Conservation (phyloP, 2,329 filamentous ascomycete species). For the Fusarium staphyleae region DNA sequence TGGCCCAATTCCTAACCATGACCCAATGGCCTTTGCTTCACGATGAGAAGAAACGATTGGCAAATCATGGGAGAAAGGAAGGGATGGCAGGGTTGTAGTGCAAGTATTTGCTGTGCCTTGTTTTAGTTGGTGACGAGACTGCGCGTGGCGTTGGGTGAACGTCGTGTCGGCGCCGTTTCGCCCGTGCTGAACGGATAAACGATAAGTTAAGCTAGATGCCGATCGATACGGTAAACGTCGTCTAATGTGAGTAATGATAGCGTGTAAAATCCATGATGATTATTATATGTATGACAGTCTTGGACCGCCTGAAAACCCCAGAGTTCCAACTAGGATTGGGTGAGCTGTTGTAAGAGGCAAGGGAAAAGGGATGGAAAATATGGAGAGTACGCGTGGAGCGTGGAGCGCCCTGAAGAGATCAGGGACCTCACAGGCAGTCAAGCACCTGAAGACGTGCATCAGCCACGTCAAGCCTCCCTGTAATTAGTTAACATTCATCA, state of each 20-base stretch:
- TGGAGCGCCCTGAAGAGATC: constrained; percentile 4
- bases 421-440: constrained; percentile 7
- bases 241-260: background rate
- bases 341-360: constrained; percentile 4
- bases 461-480: too few relatives aligned
- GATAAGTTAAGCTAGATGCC: background rate
- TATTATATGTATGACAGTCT: background rate
- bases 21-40: constrained; percentile 15
- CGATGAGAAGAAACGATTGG: constrained; percentile 3
- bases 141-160: constrained; percentile 15
- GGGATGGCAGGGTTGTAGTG: constrained; percentile 1
- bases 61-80: constrained; percentile 23
- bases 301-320: constrained; percentile 6
- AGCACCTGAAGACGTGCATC: constrained; percentile 10
- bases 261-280: constrained; percentile 3
- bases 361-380: constrained; percentile 13
- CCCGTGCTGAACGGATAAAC: constrained; percentile 16
- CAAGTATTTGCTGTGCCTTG: constrained; percentile 22
- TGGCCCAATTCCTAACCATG: constrained; percentile 15
- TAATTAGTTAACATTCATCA: background rate
- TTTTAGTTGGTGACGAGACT: constrained; percentile 15
- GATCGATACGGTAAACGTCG: background rate
- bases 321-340: constrained; percentile 4
- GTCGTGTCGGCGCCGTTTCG: constrained; percentile 5
- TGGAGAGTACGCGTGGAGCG: constrained; percentile 25